These are phyloP conservation scores for Phycomyces nitens DNA, from an alignment of 192 early-diverging fungal genomes.

Conservation along the genomic window DNA sequence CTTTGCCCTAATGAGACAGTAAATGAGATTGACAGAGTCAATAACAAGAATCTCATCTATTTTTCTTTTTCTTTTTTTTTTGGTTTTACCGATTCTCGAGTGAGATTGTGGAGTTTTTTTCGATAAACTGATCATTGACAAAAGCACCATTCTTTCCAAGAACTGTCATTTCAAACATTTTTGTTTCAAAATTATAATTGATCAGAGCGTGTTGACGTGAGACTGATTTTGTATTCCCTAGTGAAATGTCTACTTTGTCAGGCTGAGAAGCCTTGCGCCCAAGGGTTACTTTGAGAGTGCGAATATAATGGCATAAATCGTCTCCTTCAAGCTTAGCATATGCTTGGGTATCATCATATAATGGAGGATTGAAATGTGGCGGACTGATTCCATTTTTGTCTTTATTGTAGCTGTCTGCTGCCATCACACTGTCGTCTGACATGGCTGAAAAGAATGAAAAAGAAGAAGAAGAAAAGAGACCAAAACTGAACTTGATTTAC, in stretches of 20 bases:
- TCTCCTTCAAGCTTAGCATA: slow-evolving; percentile 87
- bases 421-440: no score
- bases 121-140: slow-evolving; percentile 76
- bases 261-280: slow-evolving; percentile 64
- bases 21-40: no score
- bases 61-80: not conserved
- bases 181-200: slow-evolving; percentile 76
- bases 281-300: slow-evolving; percentile 70
- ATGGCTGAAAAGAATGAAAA: no score
- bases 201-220: slow-evolving; percentile 83
- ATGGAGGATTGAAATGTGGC: no score
- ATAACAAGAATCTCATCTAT: no score
- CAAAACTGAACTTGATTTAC: no score
- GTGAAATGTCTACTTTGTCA: slow-evolving; percentile 76
- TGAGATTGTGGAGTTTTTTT: slow-evolving; percentile 58
- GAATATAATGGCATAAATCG: slow-evolving; percentile 80
- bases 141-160: slow-evolving; percentile 86
- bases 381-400: no score
- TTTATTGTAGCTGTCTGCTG: no score
- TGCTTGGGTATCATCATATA: slow-evolving; percentile 54
- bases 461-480: no score
- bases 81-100: slow-evolving; percentile 54
- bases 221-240: slow-evolving; percentile 80
- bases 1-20: slow-evolving; percentile 45
- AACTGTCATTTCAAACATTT: slow-evolving; percentile 81